phyloP scores from a whole-genome alignment of 208 protist genomes.

The Wallacemonas sp. region DNA sequence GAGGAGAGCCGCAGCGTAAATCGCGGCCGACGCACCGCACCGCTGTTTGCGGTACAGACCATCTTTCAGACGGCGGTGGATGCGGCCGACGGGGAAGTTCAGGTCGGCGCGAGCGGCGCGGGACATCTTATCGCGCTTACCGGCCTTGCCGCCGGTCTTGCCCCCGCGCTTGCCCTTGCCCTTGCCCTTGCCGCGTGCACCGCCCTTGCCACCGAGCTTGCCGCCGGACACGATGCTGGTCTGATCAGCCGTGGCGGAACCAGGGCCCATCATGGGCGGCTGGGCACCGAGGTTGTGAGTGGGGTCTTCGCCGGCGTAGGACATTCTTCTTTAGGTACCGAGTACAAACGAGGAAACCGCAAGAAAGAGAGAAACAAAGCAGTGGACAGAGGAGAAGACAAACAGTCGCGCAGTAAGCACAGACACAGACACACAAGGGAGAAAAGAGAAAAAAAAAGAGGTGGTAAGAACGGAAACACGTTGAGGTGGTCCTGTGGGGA shows the following conservation, averaged over 20 bases:
- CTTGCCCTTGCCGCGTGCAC: slow-evolving; percentile 85
- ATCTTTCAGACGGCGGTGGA: slow-evolving; percentile 98
- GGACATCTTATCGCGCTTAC: slow-evolving; percentile 81
- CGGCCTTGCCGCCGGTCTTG: slow-evolving; percentile 88
- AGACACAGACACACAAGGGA: neutral
- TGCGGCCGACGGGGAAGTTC: slow-evolving; percentile 97
- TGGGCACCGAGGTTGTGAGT: slow-evolving; percentile 11
- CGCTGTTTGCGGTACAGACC: slow-evolving; percentile 93
- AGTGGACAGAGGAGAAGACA: neutral
- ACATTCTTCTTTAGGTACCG: slow-evolving; percentile 49
- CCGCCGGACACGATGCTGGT: slow-evolving; percentile 85
- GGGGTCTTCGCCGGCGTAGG: slow-evolving; percentile 58
- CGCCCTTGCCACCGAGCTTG: slow-evolving; percentile 82
- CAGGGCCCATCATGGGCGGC: slow-evolving; percentile 49
- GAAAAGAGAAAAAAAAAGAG: neutral
- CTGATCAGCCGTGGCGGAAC: slow-evolving; percentile 81
- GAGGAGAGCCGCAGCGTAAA: slow-evolving; percentile 98
- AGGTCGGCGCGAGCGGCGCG: slow-evolving; percentile 89
- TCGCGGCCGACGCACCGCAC: slow-evolving; percentile 96
- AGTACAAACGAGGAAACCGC: too few relatives aligned
- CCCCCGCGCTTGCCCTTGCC: slow-evolving; percentile 82
- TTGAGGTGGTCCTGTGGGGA: too few relatives aligned
- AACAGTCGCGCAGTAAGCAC: neutral
- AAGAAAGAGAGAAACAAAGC: neutral
- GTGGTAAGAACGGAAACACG: neutral